Conservation (phyloP, 805 yeast species). For the Wickerhamomyces hampshirensis region DNA sequence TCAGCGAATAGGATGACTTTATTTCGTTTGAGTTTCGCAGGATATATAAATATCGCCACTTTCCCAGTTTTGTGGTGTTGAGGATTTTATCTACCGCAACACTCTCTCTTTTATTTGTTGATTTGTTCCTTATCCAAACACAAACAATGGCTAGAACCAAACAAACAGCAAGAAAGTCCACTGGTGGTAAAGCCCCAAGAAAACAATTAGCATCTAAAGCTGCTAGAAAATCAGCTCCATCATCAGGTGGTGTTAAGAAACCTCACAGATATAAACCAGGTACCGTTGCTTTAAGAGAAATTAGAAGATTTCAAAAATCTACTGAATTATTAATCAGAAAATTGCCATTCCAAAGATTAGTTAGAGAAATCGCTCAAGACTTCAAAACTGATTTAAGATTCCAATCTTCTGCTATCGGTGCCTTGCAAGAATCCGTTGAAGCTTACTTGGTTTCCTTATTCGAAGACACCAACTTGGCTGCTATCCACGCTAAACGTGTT, state of each 20-base stretch:
- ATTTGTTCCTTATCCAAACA: conserved; percentile 4
- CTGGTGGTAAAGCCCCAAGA: conserved; percentile 96
- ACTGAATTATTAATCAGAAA: conserved; percentile 92
- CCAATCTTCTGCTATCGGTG: conserved; percentile 95
- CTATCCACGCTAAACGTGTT: conserved; percentile 97
- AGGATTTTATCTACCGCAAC: not conserved
- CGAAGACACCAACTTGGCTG: conserved; percentile 89
- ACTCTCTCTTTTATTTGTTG: too few relatives aligned
- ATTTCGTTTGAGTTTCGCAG: not conserved
- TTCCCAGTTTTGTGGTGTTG: not conserved
- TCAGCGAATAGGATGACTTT: not conserved
- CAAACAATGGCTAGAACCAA: conserved; percentile 79
- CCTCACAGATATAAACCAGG: conserved; percentile 97
- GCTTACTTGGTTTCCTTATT: conserved; percentile 93
- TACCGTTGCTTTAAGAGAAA: conserved; percentile 93
- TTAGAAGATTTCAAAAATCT: conserved; percentile 94
- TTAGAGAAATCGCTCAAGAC: conserved; percentile 91
- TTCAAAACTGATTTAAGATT: conserved; percentile 89
- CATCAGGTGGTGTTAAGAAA: conserved; percentile 87
- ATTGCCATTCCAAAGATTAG: conserved; percentile 94
- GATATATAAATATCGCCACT: not conserved
- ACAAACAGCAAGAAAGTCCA: conserved; percentile 90
- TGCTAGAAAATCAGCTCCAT: conserved; percentile 89
- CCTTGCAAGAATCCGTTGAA: conserved; percentile 96
- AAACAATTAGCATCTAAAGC: conserved; percentile 88